phyloP scores from a whole-genome alignment of 257 asterid species.

The Solanum gracilifrons region DNA sequence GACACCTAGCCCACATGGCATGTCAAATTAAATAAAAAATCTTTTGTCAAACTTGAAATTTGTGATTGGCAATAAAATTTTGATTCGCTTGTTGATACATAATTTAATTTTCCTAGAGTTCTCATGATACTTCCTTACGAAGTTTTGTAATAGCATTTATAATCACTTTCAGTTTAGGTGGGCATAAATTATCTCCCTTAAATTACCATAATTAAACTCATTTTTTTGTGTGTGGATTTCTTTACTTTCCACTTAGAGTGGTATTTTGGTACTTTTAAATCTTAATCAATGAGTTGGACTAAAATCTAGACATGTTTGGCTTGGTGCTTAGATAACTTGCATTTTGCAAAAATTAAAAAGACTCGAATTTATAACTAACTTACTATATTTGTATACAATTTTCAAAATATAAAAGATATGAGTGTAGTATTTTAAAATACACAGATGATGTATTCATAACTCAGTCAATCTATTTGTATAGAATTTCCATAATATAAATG shows the following conservation, averaged over 20 bases:
- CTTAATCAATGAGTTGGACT: background rate
- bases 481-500: no score
- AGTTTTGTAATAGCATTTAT: background rate
- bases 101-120: background rate
- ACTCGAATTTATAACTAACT: background rate
- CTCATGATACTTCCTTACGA: background rate
- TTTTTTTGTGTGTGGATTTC: background rate
- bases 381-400: background rate
- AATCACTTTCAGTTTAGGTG: background rate
- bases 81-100: background rate
- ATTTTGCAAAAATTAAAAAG: no score
- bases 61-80: rapidly evolving
- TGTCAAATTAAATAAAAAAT: background rate
- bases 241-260: background rate
- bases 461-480: no score
- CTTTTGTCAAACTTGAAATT: background rate
- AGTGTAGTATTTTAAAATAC: no score
- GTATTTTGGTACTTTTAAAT: background rate
- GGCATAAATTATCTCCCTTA: background rate
- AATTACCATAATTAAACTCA: background rate
- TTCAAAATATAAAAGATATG: no score
- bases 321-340: background rate
- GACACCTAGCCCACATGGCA: background rate
- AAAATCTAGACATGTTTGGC: background rate
- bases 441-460: no score